A percentile compares a stretch with the other conserved stretches of the same genome.
Conservation (phyloP, 306 rosid genomes). For the Malus orientalis region DNA sequence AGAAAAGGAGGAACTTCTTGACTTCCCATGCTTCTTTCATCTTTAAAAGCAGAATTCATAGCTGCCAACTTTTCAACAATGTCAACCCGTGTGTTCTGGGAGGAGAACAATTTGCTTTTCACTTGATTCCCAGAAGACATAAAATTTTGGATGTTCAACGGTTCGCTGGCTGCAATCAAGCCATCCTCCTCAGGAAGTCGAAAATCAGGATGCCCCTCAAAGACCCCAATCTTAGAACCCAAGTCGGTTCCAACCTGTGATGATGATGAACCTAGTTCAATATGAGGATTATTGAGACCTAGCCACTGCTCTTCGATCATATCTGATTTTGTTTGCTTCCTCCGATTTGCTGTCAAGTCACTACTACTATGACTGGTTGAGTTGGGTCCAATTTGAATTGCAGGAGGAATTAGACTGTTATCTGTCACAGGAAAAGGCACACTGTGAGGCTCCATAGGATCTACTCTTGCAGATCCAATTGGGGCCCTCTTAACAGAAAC, state of each 20-base stretch:
- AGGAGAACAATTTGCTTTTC: conserved; percentile 38
- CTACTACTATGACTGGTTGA: conserved; percentile 35
- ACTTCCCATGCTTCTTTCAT: conserved; percentile 52
- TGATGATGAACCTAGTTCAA: conserved; percentile 41
- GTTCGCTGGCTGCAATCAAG: conserved; percentile 47
- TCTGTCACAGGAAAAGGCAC: conserved; percentile 40
- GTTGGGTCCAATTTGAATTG: conserved; percentile 30
- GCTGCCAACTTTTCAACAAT: conserved; percentile 59
- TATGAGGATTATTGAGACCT: conserved; percentile 43
- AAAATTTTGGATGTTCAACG: conserved; percentile 43
- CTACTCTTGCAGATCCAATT: conserved; percentile 45
- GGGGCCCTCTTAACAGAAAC: conserved; percentile 74
- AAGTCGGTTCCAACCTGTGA: conserved; percentile 38
- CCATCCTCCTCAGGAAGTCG: conserved; percentile 72
- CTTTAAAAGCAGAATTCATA: conserved; percentile 48
- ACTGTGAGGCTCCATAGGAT: conserved; percentile 47
- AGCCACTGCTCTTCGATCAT: conserved; percentile 52
- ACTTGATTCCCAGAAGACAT: conserved; percentile 45
- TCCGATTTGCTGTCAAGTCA: conserved; percentile 31
- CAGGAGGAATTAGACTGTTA: conserved; percentile 35
- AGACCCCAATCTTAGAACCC: conserved; percentile 44
- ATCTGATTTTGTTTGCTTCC: conserved; percentile 43
- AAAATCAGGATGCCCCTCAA: conserved; percentile 46
- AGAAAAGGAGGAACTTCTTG: conserved; percentile 59
- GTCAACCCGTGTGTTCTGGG: conserved; percentile 46